Conservation (phyloP, 2,329 filamentous ascomycete species). For the Sporothrix luriei region DNA sequence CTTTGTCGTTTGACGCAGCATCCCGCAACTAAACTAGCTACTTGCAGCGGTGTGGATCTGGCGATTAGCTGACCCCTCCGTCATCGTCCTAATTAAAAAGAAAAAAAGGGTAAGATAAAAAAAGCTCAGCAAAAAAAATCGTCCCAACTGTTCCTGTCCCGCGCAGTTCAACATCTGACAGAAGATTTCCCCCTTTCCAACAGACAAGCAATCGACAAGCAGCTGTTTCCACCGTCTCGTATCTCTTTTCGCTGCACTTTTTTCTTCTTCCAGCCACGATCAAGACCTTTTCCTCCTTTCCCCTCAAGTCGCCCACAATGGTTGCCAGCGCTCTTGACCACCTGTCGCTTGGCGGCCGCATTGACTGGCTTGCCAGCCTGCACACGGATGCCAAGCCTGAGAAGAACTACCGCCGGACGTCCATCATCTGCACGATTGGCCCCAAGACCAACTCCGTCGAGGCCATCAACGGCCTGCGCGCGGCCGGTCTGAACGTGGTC, state of each 20-base stretch:
- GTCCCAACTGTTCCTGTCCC: conserved; percentile 12
- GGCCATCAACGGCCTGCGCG: conserved; percentile 92
- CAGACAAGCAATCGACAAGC: conserved; percentile 1
- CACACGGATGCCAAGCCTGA: conserved; percentile 86
- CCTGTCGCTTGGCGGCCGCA: conserved; percentile 72
- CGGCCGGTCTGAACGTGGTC: conserved; percentile 92
- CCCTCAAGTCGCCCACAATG: conserved; percentile 44
- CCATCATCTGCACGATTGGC: conserved; percentile 98
- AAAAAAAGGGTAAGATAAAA: conserved; percentile 25
- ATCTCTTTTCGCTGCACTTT: background rate
- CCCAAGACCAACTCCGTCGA: conserved; percentile 98
- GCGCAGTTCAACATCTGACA: conserved; percentile 14
- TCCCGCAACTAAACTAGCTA: conserved; percentile 21
- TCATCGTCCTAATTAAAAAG: conserved; percentile 28
- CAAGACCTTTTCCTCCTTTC: conserved; percentile 23
- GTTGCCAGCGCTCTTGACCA: conserved; percentile 77
- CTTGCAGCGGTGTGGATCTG: conserved; percentile 31
- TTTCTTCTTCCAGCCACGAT: background rate
- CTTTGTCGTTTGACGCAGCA: conserved; percentile 24
- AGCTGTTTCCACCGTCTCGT: background rate
- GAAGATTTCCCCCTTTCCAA: conserved; percentile 14
- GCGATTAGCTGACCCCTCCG: conserved; percentile 32
- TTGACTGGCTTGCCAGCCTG: conserved; percentile 69
- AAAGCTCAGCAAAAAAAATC: conserved; percentile 32
- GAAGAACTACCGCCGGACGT: conserved; percentile 91